Base-by-base conservation (phyloP, 306 rosid species). In the Ammopiptanthus mongolicus region DNA sequence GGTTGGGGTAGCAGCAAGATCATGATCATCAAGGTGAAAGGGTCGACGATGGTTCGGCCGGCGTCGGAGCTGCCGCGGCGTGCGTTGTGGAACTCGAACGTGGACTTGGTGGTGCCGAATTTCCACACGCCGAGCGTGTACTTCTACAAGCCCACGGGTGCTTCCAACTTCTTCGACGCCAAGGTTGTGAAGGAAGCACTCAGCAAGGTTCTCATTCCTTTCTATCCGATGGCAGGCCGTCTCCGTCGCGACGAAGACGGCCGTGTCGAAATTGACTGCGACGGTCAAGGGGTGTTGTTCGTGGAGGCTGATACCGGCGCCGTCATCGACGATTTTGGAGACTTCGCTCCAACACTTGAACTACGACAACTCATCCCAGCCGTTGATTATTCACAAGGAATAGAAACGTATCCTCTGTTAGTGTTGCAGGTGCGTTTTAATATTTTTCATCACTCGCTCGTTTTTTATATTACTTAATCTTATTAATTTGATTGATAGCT, bases 221-320 rank as follows among this genome's bases (percentile, higher is more conserved):
- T 93, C 53, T 93, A 87, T 52, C 96, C 97, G 7, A 91, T 93
- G 91, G 97, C 92, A 0, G 97, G 97, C 1, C 84, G 97, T 0
- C 84, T 89, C 17, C 81, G 84, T 53, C 88, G 88, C 1, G 96
- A 91, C 33, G 92, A 89, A 14, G 90, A 86, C 60, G 96, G 93
- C 2, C 88, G 97, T 42, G 88, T 91, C 7, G 94, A 91, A 88
- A 87, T 93, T 53, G 82, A 89, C 4, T 93, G 96, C 57, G 81
- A 77, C 66, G 97, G 77, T 0, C 88, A 86, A 15, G 97, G 98
- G 0, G 98, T 89, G 29, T 91, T 93, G 22, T 86, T 93, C 42
- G 87, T 93, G 0, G 88, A 82, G 82, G 97, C 98, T 0, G 88
- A 86, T 9, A 86, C 89, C 0, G 65, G 42, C 9, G 68, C 82